A percentile compares a stretch with the other conserved stretches of the same genome.
phyloP scores from a whole-genome alignment of 2,329 filamentous ascomycete species.

The Parasarocladium wereldwijsianum region DNA sequence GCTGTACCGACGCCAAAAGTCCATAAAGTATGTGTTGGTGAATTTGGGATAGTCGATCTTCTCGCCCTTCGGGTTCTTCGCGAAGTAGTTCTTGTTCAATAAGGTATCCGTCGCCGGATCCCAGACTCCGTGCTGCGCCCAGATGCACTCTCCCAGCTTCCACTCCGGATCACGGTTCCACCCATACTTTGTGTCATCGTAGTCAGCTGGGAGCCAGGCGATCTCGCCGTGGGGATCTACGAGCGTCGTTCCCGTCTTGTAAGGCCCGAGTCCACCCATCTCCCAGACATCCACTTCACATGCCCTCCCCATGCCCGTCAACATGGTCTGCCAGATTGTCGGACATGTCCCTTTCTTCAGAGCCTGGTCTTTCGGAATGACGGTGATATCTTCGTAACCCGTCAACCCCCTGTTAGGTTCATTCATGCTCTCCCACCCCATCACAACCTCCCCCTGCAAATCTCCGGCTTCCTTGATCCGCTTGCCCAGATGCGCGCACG shows the following conservation, averaged over 20 bases:
- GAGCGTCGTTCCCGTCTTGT: constrained; percentile 69
- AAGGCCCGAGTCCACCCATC: constrained; percentile 83
- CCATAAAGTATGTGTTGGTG: constrained; percentile 83
- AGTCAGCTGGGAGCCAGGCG: constrained; percentile 71
- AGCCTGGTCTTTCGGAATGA: constrained; percentile 74
- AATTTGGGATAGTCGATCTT: constrained; percentile 74
- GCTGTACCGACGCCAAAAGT: constrained; percentile 64
- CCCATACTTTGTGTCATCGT: constrained; percentile 77
- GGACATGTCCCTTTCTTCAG: constrained; percentile 86
- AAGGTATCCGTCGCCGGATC: constrained; percentile 65
- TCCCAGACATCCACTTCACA: constrained; percentile 88
- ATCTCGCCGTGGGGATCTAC: constrained; percentile 77
- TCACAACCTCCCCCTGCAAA: constrained; percentile 70
- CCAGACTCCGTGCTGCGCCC: constrained; percentile 96
- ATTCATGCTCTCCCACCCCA: constrained; percentile 95
- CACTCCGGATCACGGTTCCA: constrained; percentile 80
- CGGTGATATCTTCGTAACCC: constrained; percentile 66
- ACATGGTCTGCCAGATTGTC: constrained; percentile 84
- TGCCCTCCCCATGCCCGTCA: constrained; percentile 80
- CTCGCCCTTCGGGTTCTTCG: constrained; percentile 60
- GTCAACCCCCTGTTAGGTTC: constrained; percentile 85
- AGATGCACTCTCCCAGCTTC: constrained; percentile 88
- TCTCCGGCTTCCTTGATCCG: constrained; percentile 83
- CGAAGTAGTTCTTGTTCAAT: constrained; percentile 77
- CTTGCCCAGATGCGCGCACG: constrained; percentile 66